These are phyloP conservation scores for Aureobasidium sp. DNA, from an alignment of 2,329 filamentous ascomycete genomes.

Conservation along the genomic window DNA sequence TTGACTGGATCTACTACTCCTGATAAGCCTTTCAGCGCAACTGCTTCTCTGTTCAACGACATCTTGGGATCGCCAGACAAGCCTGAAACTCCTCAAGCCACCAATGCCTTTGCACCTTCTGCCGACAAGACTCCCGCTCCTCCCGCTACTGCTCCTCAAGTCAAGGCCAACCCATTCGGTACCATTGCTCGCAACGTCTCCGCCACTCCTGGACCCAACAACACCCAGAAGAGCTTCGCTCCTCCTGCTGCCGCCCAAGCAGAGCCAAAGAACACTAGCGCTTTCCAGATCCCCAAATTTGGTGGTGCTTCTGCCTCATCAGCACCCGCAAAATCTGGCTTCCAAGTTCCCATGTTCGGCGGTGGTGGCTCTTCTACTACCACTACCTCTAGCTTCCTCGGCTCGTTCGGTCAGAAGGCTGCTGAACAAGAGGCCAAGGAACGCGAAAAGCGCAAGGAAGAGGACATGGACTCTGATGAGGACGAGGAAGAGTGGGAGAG, in stretches of 20 bases:
- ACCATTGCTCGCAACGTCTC: slow-evolving; percentile 8
- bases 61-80: slow-evolving; percentile 14
- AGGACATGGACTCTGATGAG: slow-evolving; percentile 45
- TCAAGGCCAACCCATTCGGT: slow-evolving; percentile 16
- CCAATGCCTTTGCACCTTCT: background rate
- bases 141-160: background rate
- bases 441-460: slow-evolving; percentile 41
- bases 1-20: too few relatives aligned
- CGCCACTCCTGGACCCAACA: background rate
- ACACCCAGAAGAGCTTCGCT: background rate
- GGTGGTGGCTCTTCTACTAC: slow-evolving; percentile 5
- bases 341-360: slow-evolving; percentile 20
- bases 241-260: background rate
- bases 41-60: slow-evolving; percentile 16
- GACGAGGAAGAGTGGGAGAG: slow-evolving; percentile 44
- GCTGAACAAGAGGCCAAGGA: slow-evolving; percentile 35
- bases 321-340: slow-evolving; percentile 22
- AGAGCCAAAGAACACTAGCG: background rate
- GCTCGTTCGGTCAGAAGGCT: slow-evolving; percentile 34
- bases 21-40: slow-evolving; percentile 1
- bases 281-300: slow-evolving; percentile 1
- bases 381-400: slow-evolving; percentile 29
- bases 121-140: slow-evolving; percentile 6
- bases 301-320: background rate
- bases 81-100: background rate